Conservation (phyloP, 768 basidiomycete genomes). For the Gloeopeniophorella convolvens region DNA sequence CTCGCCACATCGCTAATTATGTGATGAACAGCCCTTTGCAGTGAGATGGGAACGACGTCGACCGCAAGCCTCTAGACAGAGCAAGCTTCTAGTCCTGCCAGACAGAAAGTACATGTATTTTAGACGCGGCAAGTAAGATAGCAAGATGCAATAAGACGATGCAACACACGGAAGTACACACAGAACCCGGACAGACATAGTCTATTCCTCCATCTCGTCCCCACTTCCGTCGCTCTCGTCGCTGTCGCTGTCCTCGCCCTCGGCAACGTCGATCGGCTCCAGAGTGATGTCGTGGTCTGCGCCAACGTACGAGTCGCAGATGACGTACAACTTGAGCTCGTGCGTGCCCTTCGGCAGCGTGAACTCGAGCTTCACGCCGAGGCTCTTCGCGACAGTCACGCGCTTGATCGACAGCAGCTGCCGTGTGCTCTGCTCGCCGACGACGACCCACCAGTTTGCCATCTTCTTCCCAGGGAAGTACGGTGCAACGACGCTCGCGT, state of each 20-base stretch:
- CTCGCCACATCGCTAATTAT: no score
- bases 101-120: no score
- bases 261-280: slow-evolving; percentile 78
- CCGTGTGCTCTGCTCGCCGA: slow-evolving; percentile 76
- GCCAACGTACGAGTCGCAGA: slow-evolving; percentile 88
- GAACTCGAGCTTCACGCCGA: slow-evolving; percentile 86
- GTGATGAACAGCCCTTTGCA: no score
- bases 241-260: slow-evolving; percentile 83
- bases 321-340: slow-evolving; percentile 78
- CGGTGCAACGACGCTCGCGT: slow-evolving; percentile 87
- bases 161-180: no score
- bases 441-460: slow-evolving; percentile 96
- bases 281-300: slow-evolving; percentile 89
- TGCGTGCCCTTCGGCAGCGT: slow-evolving; percentile 81
- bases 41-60: no score
- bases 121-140: no score
- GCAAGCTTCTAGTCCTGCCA: no score
- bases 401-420: slow-evolving; percentile 84
- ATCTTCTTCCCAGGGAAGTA: slow-evolving; percentile 88
- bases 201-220: slow-evolving; percentile 54
- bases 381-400: slow-evolving; percentile 68
- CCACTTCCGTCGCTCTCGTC: slow-evolving; percentile 61
- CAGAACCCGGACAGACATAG: no score
- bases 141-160: no score
- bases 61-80: no score